Evolutionary conservation across 495 filamentous ascomycete species (phyloP).

Genomic region (Xylaria intraflava): DNA sequence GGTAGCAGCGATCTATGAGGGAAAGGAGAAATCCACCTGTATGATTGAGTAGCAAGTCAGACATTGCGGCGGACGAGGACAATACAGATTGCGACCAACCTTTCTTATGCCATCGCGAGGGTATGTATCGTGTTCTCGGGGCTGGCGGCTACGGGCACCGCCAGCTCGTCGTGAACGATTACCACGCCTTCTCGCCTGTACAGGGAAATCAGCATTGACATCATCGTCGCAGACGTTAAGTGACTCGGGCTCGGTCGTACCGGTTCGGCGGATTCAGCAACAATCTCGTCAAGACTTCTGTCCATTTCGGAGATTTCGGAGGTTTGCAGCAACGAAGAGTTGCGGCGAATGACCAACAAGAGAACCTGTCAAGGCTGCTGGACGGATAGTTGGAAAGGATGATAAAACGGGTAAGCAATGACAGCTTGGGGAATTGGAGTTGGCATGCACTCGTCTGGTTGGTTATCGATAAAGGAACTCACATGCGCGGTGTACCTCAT

Average conservation of each 20-base stretch:
- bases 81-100: slow-evolving; percentile 28
- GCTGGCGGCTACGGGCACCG: slow-evolving; percentile 37
- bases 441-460: too few species aligned
- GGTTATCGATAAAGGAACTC: too few species aligned
- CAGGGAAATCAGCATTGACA: slow-evolving; percentile 1
- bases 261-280: slow-evolving; percentile 71
- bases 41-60: neutral
- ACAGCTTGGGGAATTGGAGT: neutral
- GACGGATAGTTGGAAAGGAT: too few species aligned
- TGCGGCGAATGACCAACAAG: too few species aligned
- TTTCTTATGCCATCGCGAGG: slow-evolving; percentile 80
- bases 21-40: slow-evolving; percentile 30
- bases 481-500: too few species aligned
- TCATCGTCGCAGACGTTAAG: slow-evolving; percentile 11
- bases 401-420: neutral
- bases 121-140: slow-evolving; percentile 49
- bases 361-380: too few species aligned
- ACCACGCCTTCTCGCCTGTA: slow-evolving; percentile 24
- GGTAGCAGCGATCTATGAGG: slow-evolving; percentile 22
- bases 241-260: slow-evolving; percentile 40
- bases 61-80: neutral
- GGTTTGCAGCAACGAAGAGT: neutral
- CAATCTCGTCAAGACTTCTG: slow-evolving; percentile 78
- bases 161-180: slow-evolving; percentile 23
- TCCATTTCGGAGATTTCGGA: slow-evolving; percentile 50